These are phyloP conservation scores for Cenococcum geophilum DNA, from an alignment of 495 filamentous ascomycete species.

Conservation along the genomic window DNA sequence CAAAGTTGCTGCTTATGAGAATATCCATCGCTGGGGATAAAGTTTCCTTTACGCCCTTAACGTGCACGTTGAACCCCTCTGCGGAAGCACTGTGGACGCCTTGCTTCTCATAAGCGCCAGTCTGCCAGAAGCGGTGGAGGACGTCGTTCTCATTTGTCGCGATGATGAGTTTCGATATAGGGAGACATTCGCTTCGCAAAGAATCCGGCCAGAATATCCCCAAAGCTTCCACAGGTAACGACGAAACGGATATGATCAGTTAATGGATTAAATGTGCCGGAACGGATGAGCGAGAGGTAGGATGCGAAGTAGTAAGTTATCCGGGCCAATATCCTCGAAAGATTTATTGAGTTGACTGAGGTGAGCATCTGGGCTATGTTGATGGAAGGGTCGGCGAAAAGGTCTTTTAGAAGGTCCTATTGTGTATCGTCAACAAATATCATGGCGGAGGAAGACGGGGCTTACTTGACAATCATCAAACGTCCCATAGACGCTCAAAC, in stretches of 20 bases:
- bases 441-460: not conserved
- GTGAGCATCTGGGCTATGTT: slow-evolving; percentile 70
- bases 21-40: slow-evolving; percentile 94
- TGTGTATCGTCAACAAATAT: not conserved
- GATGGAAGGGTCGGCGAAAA: slow-evolving; percentile 74
- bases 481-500: slow-evolving; percentile 73
- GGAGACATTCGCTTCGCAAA: slow-evolving; percentile 88
- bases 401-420: slow-evolving; percentile 83
- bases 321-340: slow-evolving; percentile 84
- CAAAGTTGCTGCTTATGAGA: slow-evolving; percentile 89
- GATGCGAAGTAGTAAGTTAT: slow-evolving; percentile 88
- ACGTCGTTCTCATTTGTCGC: slow-evolving; percentile 95
- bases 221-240: slow-evolving; percentile 91
- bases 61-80: slow-evolving; percentile 61
- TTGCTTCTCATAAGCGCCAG: slow-evolving; percentile 73
- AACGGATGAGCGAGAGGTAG: slow-evolving; percentile 68
- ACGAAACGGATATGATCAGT: slow-evolving; percentile 64
- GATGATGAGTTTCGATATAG: slow-evolving; percentile 70
- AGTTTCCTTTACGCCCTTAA: slow-evolving; percentile 74
- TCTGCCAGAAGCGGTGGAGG: slow-evolving; percentile 71
- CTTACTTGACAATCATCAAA: slow-evolving; percentile 89
- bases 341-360: slow-evolving; percentile 89
- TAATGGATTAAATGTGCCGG: slow-evolving; percentile 45
- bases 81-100: slow-evolving; percentile 46
- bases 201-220: slow-evolving; percentile 89